Conservation (phyloP, 2,329 filamentous ascomycete genomes). For the Xylaria polymorpha region DNA sequence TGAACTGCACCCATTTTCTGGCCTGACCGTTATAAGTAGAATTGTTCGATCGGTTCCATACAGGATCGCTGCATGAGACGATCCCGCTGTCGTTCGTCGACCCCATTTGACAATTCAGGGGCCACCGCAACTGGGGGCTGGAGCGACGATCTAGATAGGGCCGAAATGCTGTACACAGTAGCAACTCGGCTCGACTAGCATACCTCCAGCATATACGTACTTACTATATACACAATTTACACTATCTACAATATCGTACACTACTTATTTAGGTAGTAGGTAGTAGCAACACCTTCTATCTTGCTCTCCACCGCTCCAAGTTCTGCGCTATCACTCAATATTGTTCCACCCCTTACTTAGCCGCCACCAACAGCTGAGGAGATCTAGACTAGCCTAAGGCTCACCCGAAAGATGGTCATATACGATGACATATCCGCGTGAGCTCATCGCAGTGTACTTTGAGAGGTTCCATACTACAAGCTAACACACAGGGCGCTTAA, state of each 20-base stretch:
- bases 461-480: background rate
- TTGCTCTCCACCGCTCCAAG: background rate
- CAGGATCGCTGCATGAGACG: background rate
- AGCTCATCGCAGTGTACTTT: background rate
- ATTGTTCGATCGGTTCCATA: slow-evolving; percentile 28
- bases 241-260: background rate
- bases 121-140: slow-evolving; percentile 7
- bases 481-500: background rate
- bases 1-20: slow-evolving; percentile 1
- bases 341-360: background rate
- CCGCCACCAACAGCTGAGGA: slow-evolving; percentile 4
- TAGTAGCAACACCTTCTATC: background rate
- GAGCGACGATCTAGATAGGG: background rate
- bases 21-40: slow-evolving; percentile 20
- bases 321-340: background rate
- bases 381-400: no score
- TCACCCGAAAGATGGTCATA: background rate
- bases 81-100: slow-evolving; percentile 1
- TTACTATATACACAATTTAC: background rate
- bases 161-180: background rate
- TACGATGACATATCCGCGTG: background rate
- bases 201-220: background rate
- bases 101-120: slow-evolving; percentile 6
- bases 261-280: background rate
- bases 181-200: background rate